Evolutionary conservation across 176 grass and related monocot genomes (phyloP).

Genomic region (Triticum aestivum): IWGSC_CS_RefSeq_v2.1 NC_057799.1:30604612-30605111

Average conservation of each 20-base stretch:
- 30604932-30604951: constrained; percentile 47
- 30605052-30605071: constrained; percentile 98
- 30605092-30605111: constrained; percentile 95
- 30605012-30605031: neutral
- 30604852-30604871: constrained; percentile 99
- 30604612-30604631: constrained; percentile 97
- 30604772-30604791: neutral
- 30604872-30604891: constrained; percentile 97
- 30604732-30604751: neutral
- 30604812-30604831: constrained; percentile 3
- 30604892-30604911: constrained; percentile 97
- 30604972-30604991: constrained; percentile 25
- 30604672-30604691: constrained; percentile 52
- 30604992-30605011: constrained; percentile 31
- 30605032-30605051: constrained; percentile 56
- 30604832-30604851: constrained; percentile 83
- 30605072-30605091: constrained; percentile 99
- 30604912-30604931: constrained; percentile 97
- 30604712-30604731: neutral
- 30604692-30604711: constrained; percentile 3
- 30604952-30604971: constrained; percentile 9
- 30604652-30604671: constrained; percentile 98
- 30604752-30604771: constrained; percentile 24
- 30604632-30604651: constrained; percentile 91
- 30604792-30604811: neutral